Percentiles rank a stretch among this genome's conserved stretches.
Evolutionary conservation across 2,329 filamentous ascomycete genomes (phyloP).

Genomic region (Stachybotrys chartarum): DNA sequence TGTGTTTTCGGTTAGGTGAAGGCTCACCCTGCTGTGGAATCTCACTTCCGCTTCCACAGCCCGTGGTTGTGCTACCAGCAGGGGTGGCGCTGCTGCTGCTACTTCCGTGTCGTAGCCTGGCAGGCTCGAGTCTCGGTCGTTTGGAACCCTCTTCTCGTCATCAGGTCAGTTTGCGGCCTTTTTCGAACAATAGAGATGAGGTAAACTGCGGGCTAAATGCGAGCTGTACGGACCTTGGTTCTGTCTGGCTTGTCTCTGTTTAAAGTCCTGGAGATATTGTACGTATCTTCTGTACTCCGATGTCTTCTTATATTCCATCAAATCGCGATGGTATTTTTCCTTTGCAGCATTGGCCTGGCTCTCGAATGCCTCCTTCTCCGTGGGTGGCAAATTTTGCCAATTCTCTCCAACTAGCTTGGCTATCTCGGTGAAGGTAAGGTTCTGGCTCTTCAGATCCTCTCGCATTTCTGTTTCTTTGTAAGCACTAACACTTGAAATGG

Average conservation of each 20-base stretch:
- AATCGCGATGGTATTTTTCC: constrained; percentile 67
- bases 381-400: constrained; percentile 64
- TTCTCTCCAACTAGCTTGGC: constrained; percentile 76
- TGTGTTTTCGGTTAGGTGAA: constrained; percentile 36
- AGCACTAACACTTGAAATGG: not conserved
- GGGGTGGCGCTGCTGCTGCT: constrained; percentile 33
- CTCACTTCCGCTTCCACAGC: constrained; percentile 41
- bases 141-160: constrained; percentile 35
- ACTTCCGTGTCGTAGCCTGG: constrained; percentile 27
- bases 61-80: constrained; percentile 23
- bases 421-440: constrained; percentile 75
- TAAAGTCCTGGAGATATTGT: constrained; percentile 71
- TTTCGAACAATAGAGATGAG: not conserved
- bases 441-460: constrained; percentile 69
- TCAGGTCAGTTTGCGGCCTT: not conserved
- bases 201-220: not conserved
- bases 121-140: constrained; percentile 36
- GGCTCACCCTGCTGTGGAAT: constrained; percentile 41
- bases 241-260: constrained; percentile 58
- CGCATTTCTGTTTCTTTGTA: constrained; percentile 52
- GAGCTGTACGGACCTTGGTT: constrained; percentile 39
- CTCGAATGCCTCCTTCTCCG: constrained; percentile 67
- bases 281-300: constrained; percentile 60
- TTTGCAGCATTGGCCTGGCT: constrained; percentile 65
- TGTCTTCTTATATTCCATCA: constrained; percentile 73